Evolutionary conservation across 2,329 filamentous ascomycete species (phyloP).

Genomic region (Trichoderma endophyticum): DNA sequence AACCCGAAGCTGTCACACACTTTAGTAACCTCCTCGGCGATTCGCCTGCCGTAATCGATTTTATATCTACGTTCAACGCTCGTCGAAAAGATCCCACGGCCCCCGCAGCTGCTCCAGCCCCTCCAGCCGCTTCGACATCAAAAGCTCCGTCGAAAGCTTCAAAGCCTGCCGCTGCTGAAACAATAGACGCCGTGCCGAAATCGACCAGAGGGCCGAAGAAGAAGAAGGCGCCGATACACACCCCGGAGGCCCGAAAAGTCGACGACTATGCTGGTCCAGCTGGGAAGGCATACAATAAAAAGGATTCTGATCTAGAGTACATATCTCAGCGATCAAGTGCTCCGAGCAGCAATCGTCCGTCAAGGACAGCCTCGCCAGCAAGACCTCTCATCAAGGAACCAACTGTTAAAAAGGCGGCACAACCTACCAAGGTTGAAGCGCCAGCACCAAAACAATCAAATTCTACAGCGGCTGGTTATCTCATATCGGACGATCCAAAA

Average conservation of each 20-base stretch:
- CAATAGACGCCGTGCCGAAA: conserved; percentile 47
- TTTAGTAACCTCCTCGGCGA: conserved; percentile 87
- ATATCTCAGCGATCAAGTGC: conserved; percentile 52
- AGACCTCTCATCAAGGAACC: conserved; percentile 10
- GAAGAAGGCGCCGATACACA: conserved; percentile 62
- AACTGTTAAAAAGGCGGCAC: conserved; percentile 29
- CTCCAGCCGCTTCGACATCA: conserved; percentile 1
- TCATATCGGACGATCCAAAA: conserved; percentile 70
- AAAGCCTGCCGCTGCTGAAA: conserved; percentile 27
- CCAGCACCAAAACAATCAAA: conserved; percentile 49
- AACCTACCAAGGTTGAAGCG: background rate
- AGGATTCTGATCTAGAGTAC: conserved; percentile 67
- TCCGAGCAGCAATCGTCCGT: conserved; percentile 37
- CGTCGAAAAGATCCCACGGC: conserved; percentile 47
- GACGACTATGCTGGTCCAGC: conserved; percentile 60
- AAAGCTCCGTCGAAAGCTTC: conserved; percentile 20
- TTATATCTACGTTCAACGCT: conserved; percentile 78
- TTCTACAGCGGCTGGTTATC: conserved; percentile 68
- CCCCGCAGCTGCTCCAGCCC: conserved; percentile 24
- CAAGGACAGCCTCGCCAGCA: conserved; percentile 37
- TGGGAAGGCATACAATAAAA: conserved; percentile 73
- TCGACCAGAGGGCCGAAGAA: conserved; percentile 46
- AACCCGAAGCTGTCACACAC: conserved; percentile 74
- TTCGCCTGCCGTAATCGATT: conserved; percentile 71
- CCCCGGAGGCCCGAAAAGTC: conserved; percentile 59